Evolutionary conservation across 2,329 filamentous ascomycete genomes (phyloP), one percentile per base, ranked within the genome.

Genomic region (Neopestalotiopsis clavispora): DNA sequence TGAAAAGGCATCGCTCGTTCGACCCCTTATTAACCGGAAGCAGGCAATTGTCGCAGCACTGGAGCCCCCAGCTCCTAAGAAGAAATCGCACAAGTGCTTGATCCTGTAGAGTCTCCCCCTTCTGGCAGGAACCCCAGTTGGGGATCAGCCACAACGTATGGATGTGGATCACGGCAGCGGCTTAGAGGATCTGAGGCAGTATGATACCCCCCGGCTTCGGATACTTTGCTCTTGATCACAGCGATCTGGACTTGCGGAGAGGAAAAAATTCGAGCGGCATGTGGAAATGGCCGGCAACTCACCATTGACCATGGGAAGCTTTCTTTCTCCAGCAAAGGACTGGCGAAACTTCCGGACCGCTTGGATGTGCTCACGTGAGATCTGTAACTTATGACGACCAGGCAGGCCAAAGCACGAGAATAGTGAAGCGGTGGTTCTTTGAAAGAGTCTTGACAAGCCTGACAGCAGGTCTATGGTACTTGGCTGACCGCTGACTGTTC

Each of bases 31-130:
- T 72, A 65, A 72, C 64, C 58, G 52, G 56, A 66, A 59, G 68
- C 72, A 97, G 95, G 95, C 95, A 34, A 98, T 98, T 76, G 95
- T 98, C 73, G 95, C 95, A 72, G 95, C 95, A 57, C 86, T 98
- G 72, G 95, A 98, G 83, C 95, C 95, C 58, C 93, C 93, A 28
- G 87, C 90, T 70, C 90, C 91, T 67, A 96, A 95, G 87, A 94
- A 94, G 86, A 91, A 89, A 83, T 84, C 82, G 71, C 86, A 88
- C 81, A 91, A 88, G 80, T 95, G 92, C 82, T 84, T 89, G 73
- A 81, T 95, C 79, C 87, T 94, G 79, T 95, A 84, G 84, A 69
- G 66, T 38, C 34, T 38, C 1, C 28, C 28, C n/a, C 10, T 12
- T 62, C 14, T n/a, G n/a, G 34, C 42, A 14, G 62, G n/a, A 28